Evolutionary conservation across 75 land plant species (phyloP).

Genomic region (Sequoiadendron giganteum): DNA sequence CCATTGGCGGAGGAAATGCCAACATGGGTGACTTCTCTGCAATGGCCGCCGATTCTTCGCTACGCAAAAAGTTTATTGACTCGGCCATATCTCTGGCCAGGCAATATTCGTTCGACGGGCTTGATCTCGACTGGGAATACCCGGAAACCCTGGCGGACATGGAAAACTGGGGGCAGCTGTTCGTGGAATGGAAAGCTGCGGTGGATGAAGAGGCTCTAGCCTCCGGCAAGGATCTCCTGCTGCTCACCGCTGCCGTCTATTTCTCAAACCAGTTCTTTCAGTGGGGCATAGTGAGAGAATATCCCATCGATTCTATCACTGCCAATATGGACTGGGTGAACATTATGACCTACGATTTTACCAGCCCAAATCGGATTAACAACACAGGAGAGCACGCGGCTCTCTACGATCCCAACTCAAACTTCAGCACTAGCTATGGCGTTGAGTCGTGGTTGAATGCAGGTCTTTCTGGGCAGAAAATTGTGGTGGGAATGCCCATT

Average conservation of each 20-base stretch:
- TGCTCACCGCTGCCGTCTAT: no score
- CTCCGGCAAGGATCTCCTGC: no score
- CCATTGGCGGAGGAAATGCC: constrained; percentile 57
- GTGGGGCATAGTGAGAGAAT: constrained; percentile 4
- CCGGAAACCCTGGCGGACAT: constrained; percentile 41
- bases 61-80: constrained; percentile 7
- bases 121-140: constrained; percentile 46
- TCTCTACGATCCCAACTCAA: no score
- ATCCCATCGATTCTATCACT: constrained; percentile 40
- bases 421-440: no score
- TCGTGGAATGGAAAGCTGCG: constrained; percentile 63
- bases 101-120: no score
- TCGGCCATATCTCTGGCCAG: constrained; percentile 2
- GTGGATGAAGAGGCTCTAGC: constrained; percentile 20
- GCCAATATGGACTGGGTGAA: constrained; percentile 14
- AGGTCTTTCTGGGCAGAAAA: no score
- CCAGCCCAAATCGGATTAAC: no score
- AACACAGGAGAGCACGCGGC: no score
- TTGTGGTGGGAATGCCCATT: no score
- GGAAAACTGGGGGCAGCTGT: no score
- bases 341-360: no score
- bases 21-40: neutral
- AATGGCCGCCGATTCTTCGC: no score
- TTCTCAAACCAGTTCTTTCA: neutral
- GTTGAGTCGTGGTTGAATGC: constrained; percentile 44